These are phyloP conservation scores for Aphanoascus verrucosus DNA, from an alignment of 2,329 filamentous ascomycete species.

Conservation along the genomic window DNA sequence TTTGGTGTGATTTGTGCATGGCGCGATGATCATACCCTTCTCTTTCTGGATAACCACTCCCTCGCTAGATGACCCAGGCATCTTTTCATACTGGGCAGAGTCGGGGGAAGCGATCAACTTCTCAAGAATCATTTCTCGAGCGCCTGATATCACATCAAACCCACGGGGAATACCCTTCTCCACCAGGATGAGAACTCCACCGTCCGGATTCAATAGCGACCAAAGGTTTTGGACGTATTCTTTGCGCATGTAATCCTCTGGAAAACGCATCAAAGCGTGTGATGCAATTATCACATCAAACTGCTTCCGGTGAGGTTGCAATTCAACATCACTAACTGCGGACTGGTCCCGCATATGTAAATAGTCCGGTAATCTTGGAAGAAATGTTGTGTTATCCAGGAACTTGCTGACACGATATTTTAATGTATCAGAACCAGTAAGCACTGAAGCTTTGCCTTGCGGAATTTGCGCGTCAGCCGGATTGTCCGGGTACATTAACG, in stretches of 20 bases:
- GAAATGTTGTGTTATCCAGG: constrained; percentile 79
- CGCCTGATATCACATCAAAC: constrained; percentile 82
- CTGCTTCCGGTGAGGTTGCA: constrained; percentile 55
- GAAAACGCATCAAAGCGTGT: constrained; percentile 65
- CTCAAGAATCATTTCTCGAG: constrained; percentile 66
- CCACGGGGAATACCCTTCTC: constrained; percentile 88
- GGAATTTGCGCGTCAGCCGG: constrained; percentile 38
- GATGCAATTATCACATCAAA: constrained; percentile 87
- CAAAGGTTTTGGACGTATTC: constrained; percentile 78
- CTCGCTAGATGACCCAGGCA: constrained; percentile 25
- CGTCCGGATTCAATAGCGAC: constrained; percentile 70
- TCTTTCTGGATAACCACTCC: constrained; percentile 38
- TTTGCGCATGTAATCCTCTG: constrained; percentile 66
- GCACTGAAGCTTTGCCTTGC: constrained; percentile 65
- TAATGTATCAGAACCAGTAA: constrained; percentile 65
- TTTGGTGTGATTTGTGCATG: constrained; percentile 74
- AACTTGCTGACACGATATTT: constrained; percentile 65
- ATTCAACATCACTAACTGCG: constrained; percentile 47
- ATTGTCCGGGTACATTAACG: constrained; percentile 46
- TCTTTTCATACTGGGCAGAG: constrained; percentile 34
- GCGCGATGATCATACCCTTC: constrained; percentile 51
- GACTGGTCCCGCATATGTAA: constrained; percentile 51
- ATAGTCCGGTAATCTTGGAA: constrained; percentile 84
- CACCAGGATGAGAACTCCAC: constrained; percentile 73
- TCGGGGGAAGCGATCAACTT: constrained; percentile 57